Percentiles rank a stretch among this genome's conserved stretches.
phyloP scores from a whole-genome alignment of 1,284 basidiomycete species.

The Apiotrichum gamsii region DNA sequence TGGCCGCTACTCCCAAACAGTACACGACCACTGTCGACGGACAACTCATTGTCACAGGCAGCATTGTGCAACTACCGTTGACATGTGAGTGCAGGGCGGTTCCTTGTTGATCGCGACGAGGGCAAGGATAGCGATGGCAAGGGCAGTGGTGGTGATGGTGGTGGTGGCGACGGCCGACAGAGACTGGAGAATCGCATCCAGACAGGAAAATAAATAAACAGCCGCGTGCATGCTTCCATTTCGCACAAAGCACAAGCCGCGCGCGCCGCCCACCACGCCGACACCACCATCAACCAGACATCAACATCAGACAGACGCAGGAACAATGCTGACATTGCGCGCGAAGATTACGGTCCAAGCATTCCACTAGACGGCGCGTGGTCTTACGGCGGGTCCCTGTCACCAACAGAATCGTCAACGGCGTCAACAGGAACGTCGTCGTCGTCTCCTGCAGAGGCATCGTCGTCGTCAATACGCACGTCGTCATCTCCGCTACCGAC shows the following conservation, averaged over 20 bases:
- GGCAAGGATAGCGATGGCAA: too few species aligned
- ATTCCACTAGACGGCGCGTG: constrained; percentile 23
- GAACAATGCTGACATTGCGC: background rate
- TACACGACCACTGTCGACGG: constrained; percentile 19
- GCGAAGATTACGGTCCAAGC: constrained; percentile 28
- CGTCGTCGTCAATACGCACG: too few species aligned
- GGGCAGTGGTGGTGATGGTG: too few species aligned
- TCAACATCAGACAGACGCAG: background rate
- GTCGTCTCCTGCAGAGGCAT: too few species aligned
- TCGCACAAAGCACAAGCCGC: too few species aligned
- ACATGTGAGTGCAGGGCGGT: constrained; percentile 24
- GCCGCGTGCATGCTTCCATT: too few species aligned
- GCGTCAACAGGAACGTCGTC: background rate
- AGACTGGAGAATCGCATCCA: background rate
- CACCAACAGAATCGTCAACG: constrained; percentile 4
- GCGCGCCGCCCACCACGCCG: too few species aligned
- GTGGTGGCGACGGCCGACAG: background rate
- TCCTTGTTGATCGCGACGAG: too few species aligned
- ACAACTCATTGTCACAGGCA: constrained; percentile 15
- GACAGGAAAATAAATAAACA: constrained; percentile 9
- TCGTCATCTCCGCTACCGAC: too few species aligned
- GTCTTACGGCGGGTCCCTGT: constrained; percentile 21
- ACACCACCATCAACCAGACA: background rate
- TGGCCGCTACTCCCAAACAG: too few species aligned
- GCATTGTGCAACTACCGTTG: constrained; percentile 21